Conservation (phyloP, 306 rosid genomes). For the Prunus kanzakura region DNA sequence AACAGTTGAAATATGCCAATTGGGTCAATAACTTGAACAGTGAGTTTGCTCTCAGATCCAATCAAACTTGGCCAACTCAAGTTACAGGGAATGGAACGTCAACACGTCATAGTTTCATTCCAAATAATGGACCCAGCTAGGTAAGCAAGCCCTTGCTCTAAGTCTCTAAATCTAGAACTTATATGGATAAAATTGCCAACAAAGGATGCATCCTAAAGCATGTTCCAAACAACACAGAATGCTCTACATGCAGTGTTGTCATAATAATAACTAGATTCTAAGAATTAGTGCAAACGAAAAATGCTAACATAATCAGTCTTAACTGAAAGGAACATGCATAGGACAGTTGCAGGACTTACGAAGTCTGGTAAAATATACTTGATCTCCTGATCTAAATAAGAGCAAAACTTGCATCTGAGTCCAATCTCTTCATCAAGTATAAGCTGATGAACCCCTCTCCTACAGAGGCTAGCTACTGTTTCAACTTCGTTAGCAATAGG, state of each 20-base stretch:
- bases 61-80: neutral
- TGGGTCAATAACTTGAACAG: neutral
- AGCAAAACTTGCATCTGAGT: constrained; percentile 38
- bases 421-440: constrained; percentile 61
- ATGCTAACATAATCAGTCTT: neutral
- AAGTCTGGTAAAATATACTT: constrained; percentile 39
- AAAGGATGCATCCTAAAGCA: neutral
- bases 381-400: constrained; percentile 37
- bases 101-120: neutral
- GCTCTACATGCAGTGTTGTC: neutral
- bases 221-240: neutral
- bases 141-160: neutral
- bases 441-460: constrained; percentile 42
- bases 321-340: neutral
- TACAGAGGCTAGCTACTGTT: constrained; percentile 28
- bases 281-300: neutral
- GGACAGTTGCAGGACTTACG: constrained; percentile 38
- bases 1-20: neutral
- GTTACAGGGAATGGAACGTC: neutral
- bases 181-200: neutral
- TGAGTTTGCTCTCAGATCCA: neutral
- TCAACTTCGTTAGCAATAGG: constrained; percentile 16
- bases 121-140: neutral
- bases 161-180: neutral
- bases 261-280: neutral